phyloP scores from a whole-genome alignment of 108 stramenopile genomes.

The Schizochytrium sp. region DNA sequence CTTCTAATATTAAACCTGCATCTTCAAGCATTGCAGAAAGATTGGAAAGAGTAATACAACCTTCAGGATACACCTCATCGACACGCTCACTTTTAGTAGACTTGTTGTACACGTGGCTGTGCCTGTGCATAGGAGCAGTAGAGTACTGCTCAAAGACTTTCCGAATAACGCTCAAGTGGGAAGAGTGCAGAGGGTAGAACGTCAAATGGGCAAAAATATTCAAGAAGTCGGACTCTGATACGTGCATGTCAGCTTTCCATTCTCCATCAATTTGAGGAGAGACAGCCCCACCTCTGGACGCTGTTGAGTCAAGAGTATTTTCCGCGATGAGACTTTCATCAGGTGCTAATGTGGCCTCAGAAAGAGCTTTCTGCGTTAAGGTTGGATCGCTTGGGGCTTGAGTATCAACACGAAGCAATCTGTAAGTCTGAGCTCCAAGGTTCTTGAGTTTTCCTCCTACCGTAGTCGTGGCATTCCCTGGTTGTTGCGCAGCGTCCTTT shows the following conservation, averaged over 20 bases:
- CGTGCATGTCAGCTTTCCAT: not conserved
- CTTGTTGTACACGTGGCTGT: not conserved
- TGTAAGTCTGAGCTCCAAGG: not conserved
- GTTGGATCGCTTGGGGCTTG: not conserved
- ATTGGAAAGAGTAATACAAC: conserved; percentile 42
- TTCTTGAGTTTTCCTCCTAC: not conserved
- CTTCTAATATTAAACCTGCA: not conserved
- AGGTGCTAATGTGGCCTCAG: not conserved
- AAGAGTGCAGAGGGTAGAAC: not conserved
- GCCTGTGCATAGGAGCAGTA: conserved; percentile 4
- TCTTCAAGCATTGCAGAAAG: not conserved
- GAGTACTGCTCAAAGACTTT: not conserved
- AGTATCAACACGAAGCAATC: not conserved
- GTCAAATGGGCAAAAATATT: conserved; percentile 18
- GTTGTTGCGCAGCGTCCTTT: not conserved
- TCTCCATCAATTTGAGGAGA: not conserved
- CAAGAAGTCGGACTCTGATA: conserved; percentile 28
- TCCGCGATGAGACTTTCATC: not conserved
- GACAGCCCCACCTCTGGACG: not conserved
- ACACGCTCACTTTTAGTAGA: not conserved
- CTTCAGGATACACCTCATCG: not conserved
- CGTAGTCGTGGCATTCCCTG: not conserved
- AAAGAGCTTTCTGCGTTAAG: not conserved
- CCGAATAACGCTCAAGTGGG: not conserved
- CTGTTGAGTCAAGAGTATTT: not conserved